Evolutionary conservation across 23 red algal species (phyloP).

Genomic region (Pyropia yezoensis): DNA sequence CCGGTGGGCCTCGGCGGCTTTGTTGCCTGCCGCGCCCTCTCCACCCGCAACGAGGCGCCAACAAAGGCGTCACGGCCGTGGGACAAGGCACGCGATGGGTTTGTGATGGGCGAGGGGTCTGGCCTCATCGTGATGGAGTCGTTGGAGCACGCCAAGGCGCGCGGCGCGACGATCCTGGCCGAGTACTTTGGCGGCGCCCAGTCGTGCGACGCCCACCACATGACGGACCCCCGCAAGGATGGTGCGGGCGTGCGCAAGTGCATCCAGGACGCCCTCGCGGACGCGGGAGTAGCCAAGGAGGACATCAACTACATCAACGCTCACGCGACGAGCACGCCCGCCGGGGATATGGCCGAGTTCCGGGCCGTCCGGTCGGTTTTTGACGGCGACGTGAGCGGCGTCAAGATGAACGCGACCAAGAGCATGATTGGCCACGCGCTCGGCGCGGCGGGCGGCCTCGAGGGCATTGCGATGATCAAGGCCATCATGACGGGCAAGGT

Average conservation of each 20-base stretch:
- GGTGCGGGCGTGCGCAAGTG: slow-evolving; percentile 66
- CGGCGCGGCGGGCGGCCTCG: slow-evolving; percentile 85
- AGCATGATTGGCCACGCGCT: slow-evolving; percentile 95
- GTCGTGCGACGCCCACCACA: slow-evolving; percentile 85
- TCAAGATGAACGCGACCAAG: slow-evolving; percentile 99
- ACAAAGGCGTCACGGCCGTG: slow-evolving; percentile 67
- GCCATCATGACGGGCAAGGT: slow-evolving; percentile 88
- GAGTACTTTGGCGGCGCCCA: slow-evolving; percentile 95
- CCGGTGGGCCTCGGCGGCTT: slow-evolving; percentile 91
- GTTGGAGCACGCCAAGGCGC: slow-evolving; percentile 78
- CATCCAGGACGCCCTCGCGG: slow-evolving; percentile 54
- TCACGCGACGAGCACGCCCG: slow-evolving; percentile 92
- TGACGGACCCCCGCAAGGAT: slow-evolving; percentile 89
- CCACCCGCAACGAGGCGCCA: slow-evolving; percentile 76
- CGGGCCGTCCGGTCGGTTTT: slow-evolving; percentile 70
- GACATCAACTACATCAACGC: slow-evolving; percentile 96
- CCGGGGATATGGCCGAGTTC: slow-evolving; percentile 95
- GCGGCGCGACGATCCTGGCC: slow-evolving; percentile 82
- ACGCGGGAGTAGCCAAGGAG: slow-evolving; percentile 52
- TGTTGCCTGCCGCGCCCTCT: slow-evolving; percentile 94
- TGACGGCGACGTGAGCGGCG: slow-evolving; percentile 44
- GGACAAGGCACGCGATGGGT: slow-evolving; percentile 92
- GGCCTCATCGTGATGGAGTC: slow-evolving; percentile 85
- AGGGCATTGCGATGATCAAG: slow-evolving; percentile 91
- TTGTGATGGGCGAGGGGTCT: slow-evolving; percentile 96